Conservation (phyloP, 1,284 basidiomycete genomes). For the Puccinia polysora region DNA sequence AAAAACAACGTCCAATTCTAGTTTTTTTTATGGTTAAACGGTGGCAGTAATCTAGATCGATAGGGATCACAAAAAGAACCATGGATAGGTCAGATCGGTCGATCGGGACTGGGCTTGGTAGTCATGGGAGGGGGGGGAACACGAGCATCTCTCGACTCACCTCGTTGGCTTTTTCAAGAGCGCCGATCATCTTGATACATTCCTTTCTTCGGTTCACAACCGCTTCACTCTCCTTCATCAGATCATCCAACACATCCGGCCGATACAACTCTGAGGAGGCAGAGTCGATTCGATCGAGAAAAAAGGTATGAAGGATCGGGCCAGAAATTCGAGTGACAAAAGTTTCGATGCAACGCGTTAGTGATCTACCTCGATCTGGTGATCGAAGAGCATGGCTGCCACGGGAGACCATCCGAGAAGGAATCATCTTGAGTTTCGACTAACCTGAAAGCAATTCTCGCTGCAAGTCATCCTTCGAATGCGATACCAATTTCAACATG, state of each 20-base stretch:
- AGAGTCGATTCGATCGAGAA: neutral
- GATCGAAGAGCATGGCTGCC: no score
- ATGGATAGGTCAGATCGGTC: constrained; percentile 50
- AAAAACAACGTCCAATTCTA: neutral
- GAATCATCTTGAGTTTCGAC: neutral
- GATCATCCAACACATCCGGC: constrained; percentile 81
- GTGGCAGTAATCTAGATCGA: constrained; percentile 23
- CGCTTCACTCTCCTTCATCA: constrained; percentile 72
- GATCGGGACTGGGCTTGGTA: neutral
- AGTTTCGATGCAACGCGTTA: no score
- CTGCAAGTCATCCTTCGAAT: constrained; percentile 88
- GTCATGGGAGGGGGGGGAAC: neutral
- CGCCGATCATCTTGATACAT: constrained; percentile 78
- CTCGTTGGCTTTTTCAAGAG: constrained; percentile 87
- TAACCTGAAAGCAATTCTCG: constrained; percentile 64
- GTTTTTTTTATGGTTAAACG: no score
- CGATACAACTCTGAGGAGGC: constrained; percentile 70
- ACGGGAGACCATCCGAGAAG: neutral
- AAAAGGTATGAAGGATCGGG: neutral
- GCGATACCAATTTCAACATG: constrained; percentile 83
- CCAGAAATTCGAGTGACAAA: no score
- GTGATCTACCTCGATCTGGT: no score
- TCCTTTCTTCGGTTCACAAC: constrained; percentile 80
- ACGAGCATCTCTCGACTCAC: neutral
- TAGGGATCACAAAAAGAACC: neutral